phyloP scores from a whole-genome alignment of 495 filamentous ascomycete genomes.

The Hypoxylon fuscum region DNA sequence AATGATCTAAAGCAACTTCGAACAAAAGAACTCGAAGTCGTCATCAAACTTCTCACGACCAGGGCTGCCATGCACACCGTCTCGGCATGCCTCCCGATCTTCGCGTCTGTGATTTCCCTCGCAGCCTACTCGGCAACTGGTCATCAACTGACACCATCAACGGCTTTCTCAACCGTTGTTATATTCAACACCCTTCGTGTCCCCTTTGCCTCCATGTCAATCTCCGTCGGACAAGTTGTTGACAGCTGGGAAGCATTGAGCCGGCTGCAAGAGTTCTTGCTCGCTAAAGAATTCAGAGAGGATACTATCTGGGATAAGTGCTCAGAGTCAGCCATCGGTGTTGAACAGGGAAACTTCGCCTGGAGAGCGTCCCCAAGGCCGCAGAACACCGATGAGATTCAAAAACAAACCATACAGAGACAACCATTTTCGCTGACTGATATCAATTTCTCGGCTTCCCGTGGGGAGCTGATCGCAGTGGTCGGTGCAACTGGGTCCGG shows the following conservation, averaged over 20 bases:
- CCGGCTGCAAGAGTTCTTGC: conserved; percentile 76
- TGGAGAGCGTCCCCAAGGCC: conserved; percentile 57
- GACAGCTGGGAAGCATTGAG: conserved; percentile 75
- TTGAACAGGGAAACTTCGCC: conserved; percentile 72
- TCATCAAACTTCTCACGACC: conserved; percentile 71
- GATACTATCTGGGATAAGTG: conserved; percentile 64
- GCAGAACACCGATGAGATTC: conserved; percentile 55
- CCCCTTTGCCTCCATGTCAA: conserved; percentile 75
- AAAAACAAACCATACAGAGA: conserved; percentile 5
- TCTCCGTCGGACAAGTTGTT: conserved; percentile 76
- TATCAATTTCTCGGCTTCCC: conserved; percentile 68
- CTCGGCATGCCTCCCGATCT: conserved; percentile 67
- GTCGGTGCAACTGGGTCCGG: conserved; percentile 66
- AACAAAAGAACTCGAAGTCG: conserved; percentile 67
- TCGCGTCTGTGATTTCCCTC: conserved; percentile 82
- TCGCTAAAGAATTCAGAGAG: conserved; percentile 75
- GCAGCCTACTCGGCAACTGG: conserved; percentile 75
- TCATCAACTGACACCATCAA: conserved; percentile 67
- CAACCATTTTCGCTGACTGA: conserved; percentile 71
- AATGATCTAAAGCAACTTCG: conserved; percentile 68
- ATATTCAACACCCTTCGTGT: conserved; percentile 80
- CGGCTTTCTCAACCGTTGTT: conserved; percentile 78
- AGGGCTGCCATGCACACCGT: conserved; percentile 73
- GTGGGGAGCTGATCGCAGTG: conserved; percentile 74
- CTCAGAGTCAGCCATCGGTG: conserved; percentile 66